Evolutionary conservation across 2,329 filamentous ascomycete genomes (phyloP), one percentile per base, ranked within the genome.

Genomic region (Thielaviopsis cerberus): DNA sequence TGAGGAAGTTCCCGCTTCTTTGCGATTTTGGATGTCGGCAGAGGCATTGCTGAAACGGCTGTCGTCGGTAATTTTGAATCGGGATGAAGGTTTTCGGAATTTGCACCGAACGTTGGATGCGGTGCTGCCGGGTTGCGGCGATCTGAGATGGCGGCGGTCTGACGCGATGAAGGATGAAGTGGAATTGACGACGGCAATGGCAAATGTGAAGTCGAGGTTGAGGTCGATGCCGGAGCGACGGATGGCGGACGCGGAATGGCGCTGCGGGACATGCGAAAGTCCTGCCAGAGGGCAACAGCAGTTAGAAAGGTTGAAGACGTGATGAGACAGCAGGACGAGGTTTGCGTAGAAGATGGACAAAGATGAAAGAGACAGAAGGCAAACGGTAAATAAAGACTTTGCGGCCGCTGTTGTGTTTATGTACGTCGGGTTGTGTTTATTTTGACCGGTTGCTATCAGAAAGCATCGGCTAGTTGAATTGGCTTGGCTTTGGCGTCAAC

Each of bases 1-100:
- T 72, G 68, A 1, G 73, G 70, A 13, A 71, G 68, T 58, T 72
- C 72, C 63, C 80, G 76, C 69, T 83, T 83, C 61, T 76, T 58
- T 13, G 69, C 70, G 0, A 66, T 64, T 61, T 73, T 72, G 22
- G 62, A 56, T 5, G 64, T 59, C n/a, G 72, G 66, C 11, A 72
- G 69, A 54, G 52, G 53, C 37, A 59, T 59, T 13, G 50, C 45
- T 7, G 58, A 57, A 1, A 30, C 23, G 34, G 72, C 69, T 56
- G 70, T 70, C 41, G 71, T 75, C 11, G 69, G 67, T 55, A 79
- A 74, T 68, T 66, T 84, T 83, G 68, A 71, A 73, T 64, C 41
- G 41, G n/a, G 41, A 22, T 48, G 41, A 48, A 48, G n/a, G 3
- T 48, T 22, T n/a, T 48, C 41, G n/a, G 41, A 20, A 11, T 5